Evolutionary conservation across 176 grass and related monocot genomes (phyloP).

Genomic region (Aechmea fasciata): DNA sequence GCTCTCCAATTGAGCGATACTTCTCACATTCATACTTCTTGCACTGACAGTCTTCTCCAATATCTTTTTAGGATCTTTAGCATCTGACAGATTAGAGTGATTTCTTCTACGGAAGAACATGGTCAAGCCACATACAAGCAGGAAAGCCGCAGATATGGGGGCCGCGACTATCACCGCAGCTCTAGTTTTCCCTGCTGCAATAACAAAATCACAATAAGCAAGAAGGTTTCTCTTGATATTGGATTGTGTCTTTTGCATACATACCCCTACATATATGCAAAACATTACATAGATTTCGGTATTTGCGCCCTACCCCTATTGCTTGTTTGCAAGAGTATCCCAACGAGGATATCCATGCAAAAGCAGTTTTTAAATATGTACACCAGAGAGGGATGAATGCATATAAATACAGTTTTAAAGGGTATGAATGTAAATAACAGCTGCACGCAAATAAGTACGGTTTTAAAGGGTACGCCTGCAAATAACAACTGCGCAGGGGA

Average conservation of each 20-base stretch:
- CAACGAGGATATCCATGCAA: not conserved
- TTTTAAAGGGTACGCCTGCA: no score
- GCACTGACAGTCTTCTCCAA: conserved; percentile 26
- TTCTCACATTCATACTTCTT: conserved; percentile 9
- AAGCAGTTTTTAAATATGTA: not conserved
- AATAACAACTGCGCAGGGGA: no score
- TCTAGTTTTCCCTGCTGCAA: not conserved
- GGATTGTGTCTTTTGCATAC: no score
- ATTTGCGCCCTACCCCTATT: no score
- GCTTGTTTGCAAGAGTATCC: no score
- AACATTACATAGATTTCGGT: no score
- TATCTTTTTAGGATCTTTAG: conserved; percentile 24
- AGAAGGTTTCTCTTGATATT: no score
- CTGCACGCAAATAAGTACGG: no score
- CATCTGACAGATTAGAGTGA: conserved; percentile 12
- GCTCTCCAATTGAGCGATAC: conserved; percentile 48
- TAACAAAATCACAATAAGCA: no score
- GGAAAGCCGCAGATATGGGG: conserved; percentile 35
- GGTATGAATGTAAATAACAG: no score
- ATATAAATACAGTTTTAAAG: no score
- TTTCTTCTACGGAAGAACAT: conserved; percentile 26
- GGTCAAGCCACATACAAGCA: conserved; percentile 22
- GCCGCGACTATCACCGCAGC: conserved; percentile 31
- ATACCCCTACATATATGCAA: no score
- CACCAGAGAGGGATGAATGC: not conserved